Evolutionary conservation across 2,329 filamentous ascomycete genomes (phyloP).

Genomic region (Epichloe sp.): DNA sequence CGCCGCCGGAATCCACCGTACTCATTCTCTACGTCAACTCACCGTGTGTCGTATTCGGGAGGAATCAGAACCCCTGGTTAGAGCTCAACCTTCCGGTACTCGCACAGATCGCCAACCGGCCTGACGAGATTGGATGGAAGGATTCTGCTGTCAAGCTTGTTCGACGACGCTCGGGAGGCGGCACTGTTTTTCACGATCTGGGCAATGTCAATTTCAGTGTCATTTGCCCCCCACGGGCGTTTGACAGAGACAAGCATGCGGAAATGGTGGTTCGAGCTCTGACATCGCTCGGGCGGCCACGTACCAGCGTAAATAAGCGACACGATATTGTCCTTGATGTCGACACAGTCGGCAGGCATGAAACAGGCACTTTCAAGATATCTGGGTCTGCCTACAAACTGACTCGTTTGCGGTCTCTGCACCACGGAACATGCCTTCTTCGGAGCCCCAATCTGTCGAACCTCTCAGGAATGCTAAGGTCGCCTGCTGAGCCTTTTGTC

Average conservation of each 20-base stretch:
- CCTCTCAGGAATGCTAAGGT: conserved; percentile 59
- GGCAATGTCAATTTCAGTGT: conserved; percentile 95
- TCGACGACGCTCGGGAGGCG: conserved; percentile 75
- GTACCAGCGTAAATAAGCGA: conserved; percentile 68
- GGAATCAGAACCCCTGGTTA: conserved; percentile 96
- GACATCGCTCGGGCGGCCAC: conserved; percentile 39
- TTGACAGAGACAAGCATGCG: conserved; percentile 78
- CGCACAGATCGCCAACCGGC: conserved; percentile 11
- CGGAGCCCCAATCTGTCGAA: conserved; percentile 58
- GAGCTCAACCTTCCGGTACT: conserved; percentile 67
- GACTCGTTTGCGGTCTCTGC: conserved; percentile 65
- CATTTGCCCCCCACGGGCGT: conserved; percentile 67
- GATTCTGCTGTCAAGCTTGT: conserved; percentile 45
- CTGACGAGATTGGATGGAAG: conserved; percentile 13
- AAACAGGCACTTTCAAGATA: conserved; percentile 51
- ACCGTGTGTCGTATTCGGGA: conserved; percentile 79
- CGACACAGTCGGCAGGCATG: conserved; percentile 7
- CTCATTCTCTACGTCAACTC: conserved; percentile 82
- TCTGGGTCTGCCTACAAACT: conserved; percentile 94
- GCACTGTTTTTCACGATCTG: conserved; percentile 83
- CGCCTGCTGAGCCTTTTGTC: conserved; percentile 66
- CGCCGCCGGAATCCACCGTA: conserved; percentile 57
- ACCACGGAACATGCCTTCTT: conserved; percentile 86
- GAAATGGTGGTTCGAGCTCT: conserved; percentile 88
- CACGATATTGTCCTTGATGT: conserved; percentile 80